These are phyloP conservation scores for Melanogaster broomeanus DNA, from an alignment of 768 basidiomycete species.

Conservation along the genomic window DNA sequence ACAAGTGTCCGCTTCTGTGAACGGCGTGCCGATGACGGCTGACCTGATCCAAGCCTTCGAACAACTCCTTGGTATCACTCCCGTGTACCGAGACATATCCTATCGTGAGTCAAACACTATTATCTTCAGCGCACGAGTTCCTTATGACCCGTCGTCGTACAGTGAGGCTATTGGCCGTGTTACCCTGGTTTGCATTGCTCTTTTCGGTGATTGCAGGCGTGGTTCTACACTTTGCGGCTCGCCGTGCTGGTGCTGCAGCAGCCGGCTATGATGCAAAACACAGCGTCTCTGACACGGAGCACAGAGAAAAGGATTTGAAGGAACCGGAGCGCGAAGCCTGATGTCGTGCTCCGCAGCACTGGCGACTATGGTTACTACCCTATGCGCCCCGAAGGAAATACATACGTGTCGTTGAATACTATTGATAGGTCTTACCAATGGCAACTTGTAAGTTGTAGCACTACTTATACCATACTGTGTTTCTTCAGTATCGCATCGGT, in stretches of 20 bases:
- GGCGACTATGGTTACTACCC: too few relatives aligned
- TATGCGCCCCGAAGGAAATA: too few relatives aligned
- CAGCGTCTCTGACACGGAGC: neutral
- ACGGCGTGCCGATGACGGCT: slow-evolving; percentile 36
- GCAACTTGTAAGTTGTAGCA: too few relatives aligned
- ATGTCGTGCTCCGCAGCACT: neutral
- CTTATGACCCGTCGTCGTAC: neutral
- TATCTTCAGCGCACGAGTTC: neutral
- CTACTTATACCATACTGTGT: too few relatives aligned
- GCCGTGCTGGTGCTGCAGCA: neutral
- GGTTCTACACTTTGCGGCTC: slow-evolving; percentile 35
- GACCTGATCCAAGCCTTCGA: slow-evolving; percentile 38
- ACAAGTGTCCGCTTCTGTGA: slow-evolving; percentile 45
- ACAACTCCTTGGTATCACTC: slow-evolving; percentile 38
- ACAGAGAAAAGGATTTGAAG: neutral
- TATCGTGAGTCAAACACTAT: slow-evolving; percentile 43
- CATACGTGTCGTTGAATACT: too few relatives aligned
- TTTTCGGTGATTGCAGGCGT: slow-evolving; percentile 40
- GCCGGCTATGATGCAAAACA: neutral
- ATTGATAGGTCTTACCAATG: too few relatives aligned
- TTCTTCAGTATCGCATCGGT: too few relatives aligned
- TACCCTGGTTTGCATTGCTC: slow-evolving; percentile 54
- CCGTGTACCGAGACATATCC: slow-evolving; percentile 44
- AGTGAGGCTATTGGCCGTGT: slow-evolving; percentile 52
- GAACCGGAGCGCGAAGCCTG: neutral